Base-by-base conservation (phyloP, 2,329 filamentous ascomycete species). In the Calonectria hongkongensis region DNA sequence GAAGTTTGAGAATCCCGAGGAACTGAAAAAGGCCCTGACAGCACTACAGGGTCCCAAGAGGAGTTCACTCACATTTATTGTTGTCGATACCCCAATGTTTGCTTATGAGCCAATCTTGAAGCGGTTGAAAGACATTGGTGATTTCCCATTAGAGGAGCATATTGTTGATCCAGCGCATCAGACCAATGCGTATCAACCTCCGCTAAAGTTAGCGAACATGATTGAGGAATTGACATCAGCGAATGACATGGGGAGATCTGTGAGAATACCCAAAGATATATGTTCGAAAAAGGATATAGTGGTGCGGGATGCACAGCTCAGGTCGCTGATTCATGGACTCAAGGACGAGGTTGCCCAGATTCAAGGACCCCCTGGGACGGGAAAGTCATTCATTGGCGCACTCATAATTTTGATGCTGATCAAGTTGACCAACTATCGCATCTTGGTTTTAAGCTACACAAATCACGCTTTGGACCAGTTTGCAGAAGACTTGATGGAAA, bases 311-410 rank as follows among this genome's bases (percentile, higher is more conserved):
- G 82, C 92, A 0, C 93, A 95, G 75, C 82, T 87, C 0, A 76
- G 84, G 0, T 92, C 92, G 1, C 79, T 95, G 0, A 73, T 90
- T 3, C 81, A 86, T 18, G 89, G 90, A 0, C 76, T 95, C 0
- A 83, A 80, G 0, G 88, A 87, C 9, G 82, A 83, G 0, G 81
- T 95, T 0, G 91, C 89, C 60, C 80, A 92, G 0, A 93, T 95
- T 2, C 93, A 95, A 84, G 94, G 94, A 0, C 94, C 94, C 1
- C 94, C 94, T 75, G 93, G 92, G 0, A 95, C 93, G 0, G 94
- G 94, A 1, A 96, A 96, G 75, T 94, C 93, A 0, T 94, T 94
- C 73, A 88, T 94, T 3, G 94, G 94, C 0, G 91, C 93, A 0
- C 83, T 93, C 2, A 84, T 92, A 1, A 88, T 90, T 0, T 91